Percentiles rank a stretch among this genome's conserved stretches.
Evolutionary conservation across 805 yeast genomes (phyloP).

Genomic region (Kluyveromyces dobzhanskii): DNA sequence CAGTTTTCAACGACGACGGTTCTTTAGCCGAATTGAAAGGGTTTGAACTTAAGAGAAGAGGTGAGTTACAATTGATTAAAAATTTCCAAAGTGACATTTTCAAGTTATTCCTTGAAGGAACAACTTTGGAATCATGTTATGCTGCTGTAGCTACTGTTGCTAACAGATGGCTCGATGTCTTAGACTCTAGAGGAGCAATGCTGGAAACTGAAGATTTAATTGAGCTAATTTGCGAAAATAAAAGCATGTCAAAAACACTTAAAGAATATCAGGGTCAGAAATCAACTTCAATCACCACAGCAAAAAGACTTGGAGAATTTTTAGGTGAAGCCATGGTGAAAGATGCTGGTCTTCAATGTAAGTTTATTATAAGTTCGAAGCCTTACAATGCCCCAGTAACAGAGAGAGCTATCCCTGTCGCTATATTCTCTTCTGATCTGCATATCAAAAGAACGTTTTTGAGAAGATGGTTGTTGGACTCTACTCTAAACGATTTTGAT

Average conservation of each 20-base stretch:
- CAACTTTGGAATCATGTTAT: slow-evolving; percentile 70
- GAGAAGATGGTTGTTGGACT: slow-evolving; percentile 81
- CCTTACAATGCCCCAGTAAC: slow-evolving; percentile 88
- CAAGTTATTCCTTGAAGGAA: slow-evolving; percentile 83
- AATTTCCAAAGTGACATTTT: slow-evolving; percentile 94
- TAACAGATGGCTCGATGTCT: slow-evolving; percentile 89
- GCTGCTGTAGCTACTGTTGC: slow-evolving; percentile 87
- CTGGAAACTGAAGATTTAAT: slow-evolving; percentile 91
- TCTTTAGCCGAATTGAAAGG: slow-evolving; percentile 93
- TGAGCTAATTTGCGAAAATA: slow-evolving; percentile 90
- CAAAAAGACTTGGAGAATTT: slow-evolving; percentile 86
- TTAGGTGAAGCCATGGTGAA: slow-evolving; percentile 94
- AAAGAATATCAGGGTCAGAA: slow-evolving; percentile 86
- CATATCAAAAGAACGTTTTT: slow-evolving; percentile 62
- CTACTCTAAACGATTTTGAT: slow-evolving; percentile 69
- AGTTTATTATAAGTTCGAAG: slow-evolving; percentile 77
- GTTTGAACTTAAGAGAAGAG: slow-evolving; percentile 92
- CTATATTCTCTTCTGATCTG: slow-evolving; percentile 81
- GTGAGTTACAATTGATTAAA: slow-evolving; percentile 87
- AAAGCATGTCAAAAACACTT: slow-evolving; percentile 87
- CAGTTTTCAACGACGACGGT: slow-evolving; percentile 94
- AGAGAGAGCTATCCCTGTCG: slow-evolving; percentile 94
- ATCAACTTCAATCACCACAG: slow-evolving; percentile 93
- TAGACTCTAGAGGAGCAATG: slow-evolving; percentile 78
- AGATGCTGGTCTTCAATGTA: slow-evolving; percentile 92